Percentiles rank a stretch among this genome's conserved stretches.
Conservation (phyloP, 1,284 basidiomycete genomes). For the Ustilago sp. region DNA sequence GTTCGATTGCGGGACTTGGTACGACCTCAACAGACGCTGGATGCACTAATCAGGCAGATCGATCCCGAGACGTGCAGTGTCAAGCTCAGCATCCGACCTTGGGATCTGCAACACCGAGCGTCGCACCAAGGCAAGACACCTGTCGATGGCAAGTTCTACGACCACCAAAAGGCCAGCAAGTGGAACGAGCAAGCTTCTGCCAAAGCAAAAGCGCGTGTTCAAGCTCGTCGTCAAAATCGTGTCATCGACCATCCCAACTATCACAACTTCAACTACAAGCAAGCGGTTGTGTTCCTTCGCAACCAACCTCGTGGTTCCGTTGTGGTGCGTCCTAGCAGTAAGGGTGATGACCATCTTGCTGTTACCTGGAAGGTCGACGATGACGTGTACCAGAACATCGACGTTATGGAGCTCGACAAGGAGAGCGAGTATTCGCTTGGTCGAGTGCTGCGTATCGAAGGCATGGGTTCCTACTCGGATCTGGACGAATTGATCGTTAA, state of each 20-base stretch:
- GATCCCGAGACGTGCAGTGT: conserved; percentile 78
- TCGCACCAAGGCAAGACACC: conserved; percentile 76
- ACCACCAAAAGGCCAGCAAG: conserved; percentile 76
- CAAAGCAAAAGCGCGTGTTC: conserved; percentile 86
- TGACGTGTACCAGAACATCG: conserved; percentile 95
- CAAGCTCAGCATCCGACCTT: conserved; percentile 80
- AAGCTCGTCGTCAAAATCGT: conserved; percentile 74
- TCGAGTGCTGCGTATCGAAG: conserved; percentile 81
- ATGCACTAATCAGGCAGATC: conserved; percentile 82
- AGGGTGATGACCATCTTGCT: conserved; percentile 91
- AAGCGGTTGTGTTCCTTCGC: conserved; percentile 90
- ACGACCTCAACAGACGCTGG: conserved; percentile 78
- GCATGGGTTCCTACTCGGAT: conserved; percentile 86
- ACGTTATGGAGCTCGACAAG: conserved; percentile 84
- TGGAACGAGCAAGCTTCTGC: conserved; percentile 80
- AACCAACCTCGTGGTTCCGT: conserved; percentile 80
- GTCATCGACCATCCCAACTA: conserved; percentile 99
- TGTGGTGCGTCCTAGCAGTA: conserved; percentile 94
- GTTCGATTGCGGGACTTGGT: conserved; percentile 57
- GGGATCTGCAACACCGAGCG: conserved; percentile 79
- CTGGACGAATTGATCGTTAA: conserved; percentile 97
- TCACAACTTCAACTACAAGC: conserved; percentile 90
- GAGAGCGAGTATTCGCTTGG: conserved; percentile 79
- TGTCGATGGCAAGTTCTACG: conserved; percentile 78
- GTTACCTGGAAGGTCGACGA: conserved; percentile 99